These are phyloP conservation scores for Apiospora hydei DNA, from an alignment of 2,329 filamentous ascomycete genomes.

Conservation along the genomic window DNA sequence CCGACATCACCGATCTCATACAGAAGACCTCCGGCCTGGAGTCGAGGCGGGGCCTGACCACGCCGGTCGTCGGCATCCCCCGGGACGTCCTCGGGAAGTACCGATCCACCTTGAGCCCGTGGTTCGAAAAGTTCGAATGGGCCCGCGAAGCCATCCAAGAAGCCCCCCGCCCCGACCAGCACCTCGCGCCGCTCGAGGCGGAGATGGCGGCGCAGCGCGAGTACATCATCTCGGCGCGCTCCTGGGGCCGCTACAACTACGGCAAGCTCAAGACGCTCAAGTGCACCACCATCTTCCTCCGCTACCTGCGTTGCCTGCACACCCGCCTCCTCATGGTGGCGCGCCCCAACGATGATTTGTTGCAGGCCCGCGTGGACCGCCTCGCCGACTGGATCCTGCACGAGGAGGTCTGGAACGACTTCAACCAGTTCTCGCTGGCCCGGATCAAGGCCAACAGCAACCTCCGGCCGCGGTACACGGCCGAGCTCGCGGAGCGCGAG, in stretches of 20 bases:
- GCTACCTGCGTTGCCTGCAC: background rate
- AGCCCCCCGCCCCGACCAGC: background rate
- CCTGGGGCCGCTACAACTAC: background rate
- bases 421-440: background rate
- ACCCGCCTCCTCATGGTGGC: background rate
- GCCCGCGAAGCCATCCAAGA: background rate
- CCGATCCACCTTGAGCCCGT: background rate
- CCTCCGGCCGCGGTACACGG: background rate
- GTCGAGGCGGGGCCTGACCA: background rate
- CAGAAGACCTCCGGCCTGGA: background rate
- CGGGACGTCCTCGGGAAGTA: background rate
- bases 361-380: background rate
- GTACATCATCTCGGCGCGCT: background rate
- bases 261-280: background rate
- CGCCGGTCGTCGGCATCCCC: background rate
- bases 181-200: background rate
- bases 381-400: conserved; percentile 1
- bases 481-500: background rate
- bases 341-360: background rate
- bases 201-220: background rate
- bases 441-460: background rate
- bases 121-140: background rate
- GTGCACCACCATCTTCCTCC: background rate
- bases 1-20: background rate
- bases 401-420: conserved; percentile 3